A percentile compares a stretch with the other conserved stretches of the same genome.
Evolutionary conservation across 129 eudicot genomes (phyloP).

Genomic region (Cynara cardunculus): DNA sequence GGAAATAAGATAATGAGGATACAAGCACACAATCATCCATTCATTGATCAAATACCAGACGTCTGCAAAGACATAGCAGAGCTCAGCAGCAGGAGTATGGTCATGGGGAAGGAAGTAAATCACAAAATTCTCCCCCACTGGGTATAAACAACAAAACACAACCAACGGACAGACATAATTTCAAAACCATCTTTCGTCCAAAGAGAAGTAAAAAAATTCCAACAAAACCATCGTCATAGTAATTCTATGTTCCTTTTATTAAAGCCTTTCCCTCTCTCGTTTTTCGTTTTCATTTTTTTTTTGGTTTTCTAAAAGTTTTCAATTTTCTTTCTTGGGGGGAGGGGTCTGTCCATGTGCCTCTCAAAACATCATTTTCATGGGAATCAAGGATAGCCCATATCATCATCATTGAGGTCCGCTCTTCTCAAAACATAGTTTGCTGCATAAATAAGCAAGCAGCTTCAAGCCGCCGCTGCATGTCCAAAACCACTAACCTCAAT

Average conservation of each 20-base stretch:
- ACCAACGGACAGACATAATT: constrained; percentile 2
- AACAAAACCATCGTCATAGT: constrained; percentile 29
- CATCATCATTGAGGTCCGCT: constrained; percentile 29
- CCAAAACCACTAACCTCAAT: constrained; percentile 24
- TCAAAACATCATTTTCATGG: constrained; percentile 39
- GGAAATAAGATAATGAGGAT: not conserved
- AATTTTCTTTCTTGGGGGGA: not conserved
- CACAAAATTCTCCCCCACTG: constrained; percentile 29
- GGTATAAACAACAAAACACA: constrained; percentile 17
- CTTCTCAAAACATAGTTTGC: constrained; percentile 16
- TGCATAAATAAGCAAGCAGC: constrained; percentile 9
- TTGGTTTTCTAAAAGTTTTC: not conserved
- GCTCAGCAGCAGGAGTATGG: constrained; percentile 22
- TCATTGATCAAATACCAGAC: constrained; percentile 12
- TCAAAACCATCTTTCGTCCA: constrained; percentile 23
- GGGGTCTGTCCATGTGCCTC: constrained; percentile 26
- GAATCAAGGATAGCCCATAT: constrained; percentile 33
- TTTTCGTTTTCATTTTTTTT: constrained; percentile 13
- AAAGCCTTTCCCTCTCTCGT: not conserved
- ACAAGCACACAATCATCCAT: constrained; percentile 7
- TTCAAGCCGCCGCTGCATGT: constrained; percentile 23
- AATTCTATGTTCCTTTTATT: constrained; percentile 18
- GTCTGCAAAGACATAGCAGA: no score
- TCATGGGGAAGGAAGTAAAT: constrained; percentile 30
- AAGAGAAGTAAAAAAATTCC: constrained; percentile 30